Evolutionary conservation across 495 filamentous ascomycete species (phyloP).

Genomic region (Hyaloscypha bicolor): DNA sequence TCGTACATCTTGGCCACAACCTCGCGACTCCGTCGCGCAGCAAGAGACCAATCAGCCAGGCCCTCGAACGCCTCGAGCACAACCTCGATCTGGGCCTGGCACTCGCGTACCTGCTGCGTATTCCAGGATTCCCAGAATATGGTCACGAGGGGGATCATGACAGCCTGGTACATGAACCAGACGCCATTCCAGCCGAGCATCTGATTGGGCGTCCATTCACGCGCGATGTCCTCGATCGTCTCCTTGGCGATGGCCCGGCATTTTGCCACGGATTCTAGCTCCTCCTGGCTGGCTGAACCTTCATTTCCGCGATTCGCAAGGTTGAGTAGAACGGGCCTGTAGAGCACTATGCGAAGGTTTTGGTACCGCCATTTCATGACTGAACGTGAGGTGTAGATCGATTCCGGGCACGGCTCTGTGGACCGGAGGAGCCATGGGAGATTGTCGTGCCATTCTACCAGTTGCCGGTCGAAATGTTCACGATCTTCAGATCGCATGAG

Average conservation of each 20-base stretch:
- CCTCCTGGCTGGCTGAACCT: conserved; percentile 63
- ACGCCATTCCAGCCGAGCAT: conserved; percentile 82
- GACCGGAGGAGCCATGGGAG: conserved; percentile 72
- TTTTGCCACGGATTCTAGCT: conserved; percentile 67
- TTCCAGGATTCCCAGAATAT: conserved; percentile 66
- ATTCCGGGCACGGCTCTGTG: conserved; percentile 69
- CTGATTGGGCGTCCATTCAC: conserved; percentile 69
- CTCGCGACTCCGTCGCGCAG: conserved; percentile 68
- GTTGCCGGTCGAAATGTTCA: conserved; percentile 63
- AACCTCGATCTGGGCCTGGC: conserved; percentile 60
- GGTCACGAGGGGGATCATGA: conserved; percentile 74
- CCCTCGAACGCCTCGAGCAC: conserved; percentile 69
- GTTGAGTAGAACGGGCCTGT: conserved; percentile 72
- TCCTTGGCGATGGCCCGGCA: conserved; percentile 70
- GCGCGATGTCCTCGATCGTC: conserved; percentile 71
- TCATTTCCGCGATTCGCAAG: conserved; percentile 62
- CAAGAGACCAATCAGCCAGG: conserved; percentile 70
- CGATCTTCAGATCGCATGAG: conserved; percentile 67
- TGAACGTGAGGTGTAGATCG: conserved; percentile 67
- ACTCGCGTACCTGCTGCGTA: conserved; percentile 40
- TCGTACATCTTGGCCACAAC: conserved; percentile 72
- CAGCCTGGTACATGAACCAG: conserved; percentile 81
- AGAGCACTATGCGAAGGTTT: conserved; percentile 78
- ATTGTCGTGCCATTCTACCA: conserved; percentile 71
- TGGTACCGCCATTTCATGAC: conserved; percentile 85